Base-by-base conservation (phyloP, 2,329 filamentous ascomycete species). In the Talaromyces sp. region DNA sequence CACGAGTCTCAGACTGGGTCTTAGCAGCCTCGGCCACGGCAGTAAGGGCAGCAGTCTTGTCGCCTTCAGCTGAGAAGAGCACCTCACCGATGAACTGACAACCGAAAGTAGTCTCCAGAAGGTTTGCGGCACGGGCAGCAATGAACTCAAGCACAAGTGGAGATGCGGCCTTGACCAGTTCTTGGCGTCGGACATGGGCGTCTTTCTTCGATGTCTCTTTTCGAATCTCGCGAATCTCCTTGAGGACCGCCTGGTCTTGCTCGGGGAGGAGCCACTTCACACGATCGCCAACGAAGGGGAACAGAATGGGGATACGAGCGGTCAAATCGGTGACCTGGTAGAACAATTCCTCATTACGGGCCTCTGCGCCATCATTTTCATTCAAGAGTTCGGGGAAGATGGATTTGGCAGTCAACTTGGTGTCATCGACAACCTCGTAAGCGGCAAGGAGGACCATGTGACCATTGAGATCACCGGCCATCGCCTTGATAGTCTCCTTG, bases 361-460 rank as follows among this genome's bases (percentile, higher is more conserved):
- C 61, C 51, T 76, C 71, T 43, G 62, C 62, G 14, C 65, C 52
- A 4, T 69, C 58, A 30, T 86, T 84, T 65, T 90, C 89, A 57
- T 87, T 89, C 16, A 97, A 76, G 11, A 99, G 80, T 72, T 97
- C 93, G 0, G 90, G 82, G 73, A 96, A 91, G 60, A 99, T 89
- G 29, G 89, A 82, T 76, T 96, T 97, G 46, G 86, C 82, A 3
- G 86, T 90, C 66, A 96, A 80, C 60, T 95, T 92, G 9, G 94
- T 99, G 70, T 99, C 94, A 64, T 99, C 94, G 44, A 96, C 86
- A 44, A 96, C 87, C 65, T 97, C 94, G 69, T 92, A 91, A 1
- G 91, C 90, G 1, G 91, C 82, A 50, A 97, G 81, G 30, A 99
- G 84, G 49, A 97, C 83, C 57, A 87, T 80, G 68, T 96, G 91